Evolutionary conservation across 108 stramenopile species (phyloP).

Genomic region (Conticribra guillardii): DNA sequence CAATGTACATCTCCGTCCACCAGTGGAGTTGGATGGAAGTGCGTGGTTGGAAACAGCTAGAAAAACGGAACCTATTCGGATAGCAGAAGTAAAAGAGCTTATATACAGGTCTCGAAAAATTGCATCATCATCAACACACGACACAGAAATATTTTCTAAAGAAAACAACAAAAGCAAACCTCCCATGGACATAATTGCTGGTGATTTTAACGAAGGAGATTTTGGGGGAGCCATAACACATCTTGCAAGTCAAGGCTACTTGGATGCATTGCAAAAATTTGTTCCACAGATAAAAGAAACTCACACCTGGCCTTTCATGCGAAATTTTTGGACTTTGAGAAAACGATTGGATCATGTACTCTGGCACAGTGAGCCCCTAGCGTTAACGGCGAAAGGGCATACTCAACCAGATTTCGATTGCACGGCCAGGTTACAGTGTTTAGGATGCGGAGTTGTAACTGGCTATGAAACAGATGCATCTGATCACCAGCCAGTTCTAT

Average conservation of each 20-base stretch:
- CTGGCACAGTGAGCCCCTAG: slow-evolving; percentile 18
- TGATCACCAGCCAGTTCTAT: slow-evolving; percentile 46
- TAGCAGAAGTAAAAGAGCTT: slow-evolving; percentile 35
- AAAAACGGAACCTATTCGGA: slow-evolving; percentile 41
- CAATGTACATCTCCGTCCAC: slow-evolving; percentile 48
- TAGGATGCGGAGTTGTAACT: slow-evolving; percentile 42
- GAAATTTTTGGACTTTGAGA: slow-evolving; percentile 22
- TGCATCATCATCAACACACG: too few species aligned
- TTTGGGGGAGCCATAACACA: slow-evolving; percentile 23
- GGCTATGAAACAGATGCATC: slow-evolving; percentile 47
- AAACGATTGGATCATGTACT: slow-evolving; percentile 55
- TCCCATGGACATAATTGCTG: slow-evolving; percentile 35
- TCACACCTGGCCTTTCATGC: slow-evolving; percentile 43
- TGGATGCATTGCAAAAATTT: slow-evolving; percentile 32
- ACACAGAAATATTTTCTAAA: not conserved
- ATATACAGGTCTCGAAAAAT: not conserved
- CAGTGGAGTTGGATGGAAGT: slow-evolving; percentile 44
- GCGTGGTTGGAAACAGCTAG: slow-evolving; percentile 43
- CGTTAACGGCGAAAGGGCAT: not conserved
- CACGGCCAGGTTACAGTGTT: slow-evolving; percentile 14
- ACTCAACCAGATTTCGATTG: not conserved
- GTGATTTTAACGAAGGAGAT: slow-evolving; percentile 49
- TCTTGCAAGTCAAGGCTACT: slow-evolving; percentile 26
- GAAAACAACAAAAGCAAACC: not conserved
- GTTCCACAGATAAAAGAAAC: slow-evolving; percentile 46